Evolutionary conservation across 805 yeast species (phyloP).

Genomic region (Blastobotrys parvus): DNA sequence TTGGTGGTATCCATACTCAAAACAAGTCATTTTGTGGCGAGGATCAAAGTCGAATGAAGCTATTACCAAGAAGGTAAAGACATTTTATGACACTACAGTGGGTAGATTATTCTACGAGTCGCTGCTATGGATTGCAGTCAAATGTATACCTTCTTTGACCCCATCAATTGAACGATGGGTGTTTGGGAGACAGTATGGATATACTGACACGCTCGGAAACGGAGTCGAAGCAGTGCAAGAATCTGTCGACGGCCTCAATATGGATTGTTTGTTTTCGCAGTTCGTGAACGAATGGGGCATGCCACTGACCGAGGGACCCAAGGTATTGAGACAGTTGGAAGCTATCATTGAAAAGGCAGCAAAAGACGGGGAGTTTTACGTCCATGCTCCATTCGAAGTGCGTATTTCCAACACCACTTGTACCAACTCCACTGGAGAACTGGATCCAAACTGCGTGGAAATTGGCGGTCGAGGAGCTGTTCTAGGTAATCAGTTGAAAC

Average conservation of each 20-base stretch:
- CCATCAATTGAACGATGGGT: slow-evolving; percentile 81
- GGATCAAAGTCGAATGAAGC: slow-evolving; percentile 65
- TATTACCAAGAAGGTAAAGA: slow-evolving; percentile 52
- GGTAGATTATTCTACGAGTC: slow-evolving; percentile 78
- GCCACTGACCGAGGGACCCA: slow-evolving; percentile 72
- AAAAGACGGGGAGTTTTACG: slow-evolving; percentile 54
- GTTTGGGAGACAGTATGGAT: slow-evolving; percentile 76
- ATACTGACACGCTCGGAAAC: slow-evolving; percentile 54
- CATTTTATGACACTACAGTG: slow-evolving; percentile 77
- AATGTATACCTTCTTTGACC: slow-evolving; percentile 63
- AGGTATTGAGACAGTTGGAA: slow-evolving; percentile 40
- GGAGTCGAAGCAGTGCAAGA: slow-evolving; percentile 63
- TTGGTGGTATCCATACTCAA: slow-evolving; percentile 97
- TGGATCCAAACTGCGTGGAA: slow-evolving; percentile 5
- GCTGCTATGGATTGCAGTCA: slow-evolving; percentile 70
- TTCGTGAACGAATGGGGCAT: slow-evolving; percentile 97
- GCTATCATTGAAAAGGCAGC: slow-evolving; percentile 59
- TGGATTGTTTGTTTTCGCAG: slow-evolving; percentile 93
- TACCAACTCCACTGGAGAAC: slow-evolving; percentile 16
- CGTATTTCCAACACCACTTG: slow-evolving; percentile 74
- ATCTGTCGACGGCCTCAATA: slow-evolving; percentile 80
- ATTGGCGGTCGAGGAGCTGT: slow-evolving; percentile 51
- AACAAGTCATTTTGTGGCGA: slow-evolving; percentile 83
- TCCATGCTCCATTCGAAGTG: slow-evolving; percentile 93
- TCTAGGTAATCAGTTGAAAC: slow-evolving; percentile 75